Conservation (phyloP, 192 early-diverging fungal genomes). For the Podila verticillata region DNA sequence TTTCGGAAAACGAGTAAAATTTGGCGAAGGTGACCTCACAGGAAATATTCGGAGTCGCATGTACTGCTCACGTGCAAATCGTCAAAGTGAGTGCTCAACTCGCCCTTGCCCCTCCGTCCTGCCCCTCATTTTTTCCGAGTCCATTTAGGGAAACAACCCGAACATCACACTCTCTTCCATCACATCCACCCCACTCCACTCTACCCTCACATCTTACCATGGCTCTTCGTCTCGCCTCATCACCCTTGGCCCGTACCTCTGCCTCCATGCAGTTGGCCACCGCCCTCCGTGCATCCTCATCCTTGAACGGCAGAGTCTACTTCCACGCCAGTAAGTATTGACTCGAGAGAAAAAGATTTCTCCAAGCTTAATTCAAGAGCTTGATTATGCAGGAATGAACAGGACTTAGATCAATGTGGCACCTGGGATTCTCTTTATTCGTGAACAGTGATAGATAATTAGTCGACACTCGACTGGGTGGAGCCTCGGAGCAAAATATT, state of each 20-base stretch:
- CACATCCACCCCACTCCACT: constrained; percentile 15
- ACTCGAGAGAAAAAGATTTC: neutral
- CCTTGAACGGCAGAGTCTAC: constrained; percentile 43
- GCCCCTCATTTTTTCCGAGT: neutral
- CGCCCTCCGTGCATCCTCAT: constrained; percentile 29
- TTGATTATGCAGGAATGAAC: too few species aligned
- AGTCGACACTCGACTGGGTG: neutral
- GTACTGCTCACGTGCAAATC: constrained; percentile 6
- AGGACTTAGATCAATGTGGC: neutral
- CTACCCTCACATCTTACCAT: constrained; percentile 8
- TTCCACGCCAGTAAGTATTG: constrained; percentile 41
- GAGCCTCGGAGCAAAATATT: neutral
- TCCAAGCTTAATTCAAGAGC: too few species aligned
- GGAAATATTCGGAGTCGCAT: constrained; percentile 1
- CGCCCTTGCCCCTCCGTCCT: neutral
- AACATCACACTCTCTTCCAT: neutral
- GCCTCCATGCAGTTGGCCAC: constrained; percentile 32
- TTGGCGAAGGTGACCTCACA: neutral
- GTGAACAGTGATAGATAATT: neutral
- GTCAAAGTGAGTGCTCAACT: neutral
- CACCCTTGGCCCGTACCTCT: constrained; percentile 33
- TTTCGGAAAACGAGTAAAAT: neutral
- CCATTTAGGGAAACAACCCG: neutral
- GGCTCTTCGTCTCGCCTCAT: constrained; percentile 43
- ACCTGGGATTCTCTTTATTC: neutral